These are phyloP conservation scores for Agrocybe chaxingu DNA, from an alignment of 768 basidiomycete genomes.

Conservation along the genomic window DNA sequence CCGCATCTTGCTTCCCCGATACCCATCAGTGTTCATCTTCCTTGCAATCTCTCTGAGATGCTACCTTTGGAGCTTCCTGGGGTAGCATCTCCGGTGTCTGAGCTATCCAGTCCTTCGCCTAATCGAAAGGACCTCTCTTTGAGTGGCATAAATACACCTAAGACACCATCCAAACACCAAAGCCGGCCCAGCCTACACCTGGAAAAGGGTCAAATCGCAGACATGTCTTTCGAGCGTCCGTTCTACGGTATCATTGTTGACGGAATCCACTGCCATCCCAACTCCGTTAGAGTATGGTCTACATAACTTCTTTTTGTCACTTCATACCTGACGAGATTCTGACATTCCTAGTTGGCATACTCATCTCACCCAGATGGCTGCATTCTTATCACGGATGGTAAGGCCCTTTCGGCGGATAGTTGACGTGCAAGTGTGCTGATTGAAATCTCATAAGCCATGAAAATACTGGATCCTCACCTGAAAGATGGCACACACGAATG, in stretches of 20 bases:
- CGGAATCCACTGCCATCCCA: conserved; percentile 88
- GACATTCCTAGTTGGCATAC: conserved; percentile 65
- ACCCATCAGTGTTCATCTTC: conserved; percentile 11
- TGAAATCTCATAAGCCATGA: conserved; percentile 57
- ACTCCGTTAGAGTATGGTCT: conserved; percentile 73
- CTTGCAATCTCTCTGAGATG: conserved; percentile 12
- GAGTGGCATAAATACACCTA: conserved; percentile 19
- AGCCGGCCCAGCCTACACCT: conserved; percentile 37
- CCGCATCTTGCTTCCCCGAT: conserved; percentile 47
- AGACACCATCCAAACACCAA: conserved; percentile 11
- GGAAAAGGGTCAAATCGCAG: conserved; percentile 46
- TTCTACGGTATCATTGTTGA: conserved; percentile 91
- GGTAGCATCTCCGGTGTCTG: conserved; percentile 13
- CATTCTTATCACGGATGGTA: conserved; percentile 88
- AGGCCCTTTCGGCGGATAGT: conserved; percentile 11
- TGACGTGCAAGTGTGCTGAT: not conserved
- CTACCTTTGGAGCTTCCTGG: conserved; percentile 8
- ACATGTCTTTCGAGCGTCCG: conserved; percentile 62
- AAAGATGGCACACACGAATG: conserved; percentile 84
- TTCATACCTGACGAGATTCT: not conserved
- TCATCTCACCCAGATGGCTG: conserved; percentile 81
- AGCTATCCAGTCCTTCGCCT: conserved; percentile 4
- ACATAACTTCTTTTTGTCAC: not conserved
- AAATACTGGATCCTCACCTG: conserved; percentile 81
- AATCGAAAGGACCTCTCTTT: conserved; percentile 10